Evolutionary conservation across 129 eudicot species (phyloP), one percentile per base, ranked within the genome.

Genomic region (Tagetes patula): DNA sequence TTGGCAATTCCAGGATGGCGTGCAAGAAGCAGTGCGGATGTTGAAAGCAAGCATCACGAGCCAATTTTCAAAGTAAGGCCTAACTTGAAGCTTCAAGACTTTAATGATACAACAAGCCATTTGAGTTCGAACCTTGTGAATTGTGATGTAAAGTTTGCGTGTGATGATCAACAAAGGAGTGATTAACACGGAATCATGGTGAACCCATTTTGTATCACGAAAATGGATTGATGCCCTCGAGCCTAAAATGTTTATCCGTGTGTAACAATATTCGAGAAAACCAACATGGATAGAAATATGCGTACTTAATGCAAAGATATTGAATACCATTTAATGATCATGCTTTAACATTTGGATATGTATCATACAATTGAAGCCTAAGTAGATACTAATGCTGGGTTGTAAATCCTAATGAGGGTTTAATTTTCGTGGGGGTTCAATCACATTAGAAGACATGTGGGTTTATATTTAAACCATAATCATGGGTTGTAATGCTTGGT

Each of bases 1-100:
- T 56, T 80, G 46, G 72, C 6, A 30, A 58, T 72, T 74, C 48
- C 86, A 89, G 96, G 92, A 89, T 83, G 96, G 98, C 31, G 86
- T 93, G 47, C 53, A 69, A 11, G 88, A 81, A 87, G 96, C 96
- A 14, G 83, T 89, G 60, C 70, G 65, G 71, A 77, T 79, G 41
- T 65, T 93, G 63, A 89, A 79, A 80, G 85, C 49, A 63, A 71
- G 73, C 58, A 70, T 71, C n/a, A 12, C 11, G 42, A 71, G 76
- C 42, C 67, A 33, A 34, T 8, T 32, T 47, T 8, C 49, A 37
- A 8, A 11, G 12, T 54, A 77, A 27, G 38, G 53, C 4, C 36
- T 39, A 46, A 77, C 45, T 32, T 33, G 34, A 77, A 46, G 31
- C 52, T 76, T 56, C 8, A 56, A 32, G 56, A 43, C 62, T 36